phyloP scores from a whole-genome alignment of 208 protist species.

The Porcisia deanei region DNA sequence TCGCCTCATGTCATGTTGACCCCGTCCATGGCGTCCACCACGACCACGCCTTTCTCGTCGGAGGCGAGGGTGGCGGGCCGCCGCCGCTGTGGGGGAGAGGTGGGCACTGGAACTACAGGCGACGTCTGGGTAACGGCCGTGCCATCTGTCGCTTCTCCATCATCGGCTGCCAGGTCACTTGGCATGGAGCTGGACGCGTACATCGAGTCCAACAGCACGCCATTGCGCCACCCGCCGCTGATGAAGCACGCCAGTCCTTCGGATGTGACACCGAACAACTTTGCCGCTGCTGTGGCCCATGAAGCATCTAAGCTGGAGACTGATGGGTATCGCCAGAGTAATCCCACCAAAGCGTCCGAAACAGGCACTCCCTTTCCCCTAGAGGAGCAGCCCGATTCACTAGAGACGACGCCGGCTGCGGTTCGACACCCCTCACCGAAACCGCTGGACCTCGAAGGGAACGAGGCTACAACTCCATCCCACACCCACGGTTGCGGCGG shows the following conservation, averaged over 20 bases:
- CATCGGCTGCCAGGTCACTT: constrained; percentile 10
- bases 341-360: neutral
- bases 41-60: neutral
- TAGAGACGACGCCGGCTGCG: constrained; percentile 10
- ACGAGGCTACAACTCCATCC: neutral
- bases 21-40: constrained; percentile 19
- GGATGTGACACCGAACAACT: neutral
- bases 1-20: constrained; percentile 58
- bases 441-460: neutral
- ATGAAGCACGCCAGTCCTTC: neutral
- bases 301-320: neutral
- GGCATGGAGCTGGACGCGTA: constrained; percentile 25
- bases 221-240: constrained; percentile 19
- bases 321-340: neutral
- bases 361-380: neutral
- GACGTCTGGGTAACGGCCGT: neutral
- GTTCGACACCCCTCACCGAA: constrained; percentile 1
- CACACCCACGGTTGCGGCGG: neutral
- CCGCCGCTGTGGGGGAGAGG: neutral
- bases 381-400: neutral
- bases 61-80: constrained; percentile 2
- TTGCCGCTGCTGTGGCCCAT: neutral
- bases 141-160: neutral
- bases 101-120: neutral
- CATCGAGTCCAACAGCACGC: constrained; percentile 26